Base-by-base conservation (phyloP, 306 rosid genomes). In the Trifolium dubium region DNA sequence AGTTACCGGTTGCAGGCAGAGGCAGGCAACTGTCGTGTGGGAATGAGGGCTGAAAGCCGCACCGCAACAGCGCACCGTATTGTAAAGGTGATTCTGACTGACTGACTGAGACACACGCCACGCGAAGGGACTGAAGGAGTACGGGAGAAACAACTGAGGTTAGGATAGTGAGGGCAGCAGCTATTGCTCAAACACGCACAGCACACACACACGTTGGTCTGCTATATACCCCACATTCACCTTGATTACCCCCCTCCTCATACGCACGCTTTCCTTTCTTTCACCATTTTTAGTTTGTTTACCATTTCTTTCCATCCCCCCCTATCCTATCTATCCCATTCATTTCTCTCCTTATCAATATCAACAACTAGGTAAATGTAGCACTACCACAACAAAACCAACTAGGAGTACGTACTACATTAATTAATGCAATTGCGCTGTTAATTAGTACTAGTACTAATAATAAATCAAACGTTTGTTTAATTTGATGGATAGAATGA, bases 151-250 rank as follows among this genome's bases (percentile, higher is more conserved):
- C n/a, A n/a, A 23, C 23, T 23, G 23, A 23, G 23, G 23, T 23
- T 23, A 23, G 23, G 23, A 23, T 23, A 1, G 23, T 23, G 23
- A 23, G 23, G 23, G 23, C 23, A 23, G 23, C 1, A 1, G 23
- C 23, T 23, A 23, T 23, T 0, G 23, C 32, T 54, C 60, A 6
- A 19, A 19, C 32, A 9, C 29, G 23, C 23, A 23, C 23, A 19
- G 9, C 32, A 9, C 29, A 1, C 23, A 23, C 23, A 19, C 80
- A 65, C 75, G 28, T 41, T 82, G 88, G 96, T 85, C 90, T 65
- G 88, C 83, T 79, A 66, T 85, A 88, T 86, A 44, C 90, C 95
- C 95, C 92, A 71, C 95, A 92, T 89, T 89, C 71, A 17, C 92
- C 97, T 93, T 92, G 98, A 73, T 82, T 44, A 47, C 62, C 32